Conservation (phyloP, 306 rosid genomes). For the Styphnolobium japonicum region DNA sequence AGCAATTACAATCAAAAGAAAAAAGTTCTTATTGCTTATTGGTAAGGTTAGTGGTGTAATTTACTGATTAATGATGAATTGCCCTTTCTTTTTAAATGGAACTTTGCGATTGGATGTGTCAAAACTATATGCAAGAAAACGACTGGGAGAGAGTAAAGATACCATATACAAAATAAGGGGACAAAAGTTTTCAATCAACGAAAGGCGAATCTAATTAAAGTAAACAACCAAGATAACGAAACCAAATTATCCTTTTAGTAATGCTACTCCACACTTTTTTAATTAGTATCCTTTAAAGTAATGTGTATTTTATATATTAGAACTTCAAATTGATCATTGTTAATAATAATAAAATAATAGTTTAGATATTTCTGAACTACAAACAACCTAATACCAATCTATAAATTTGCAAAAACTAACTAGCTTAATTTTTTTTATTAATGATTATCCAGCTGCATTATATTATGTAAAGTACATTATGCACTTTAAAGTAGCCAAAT, state of each 20-base stretch:
- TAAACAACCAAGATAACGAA: not conserved
- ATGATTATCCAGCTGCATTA: not conserved
- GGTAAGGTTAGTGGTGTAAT: not conserved
- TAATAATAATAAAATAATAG: not conserved
- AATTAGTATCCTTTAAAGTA: not conserved
- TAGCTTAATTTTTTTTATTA: not conserved
- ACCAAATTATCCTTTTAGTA: not conserved
- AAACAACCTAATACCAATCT: not conserved
- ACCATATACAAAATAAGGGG: not conserved
- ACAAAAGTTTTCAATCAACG: conserved; percentile 14
- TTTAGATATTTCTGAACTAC: not conserved
- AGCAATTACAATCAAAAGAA: too few species aligned
- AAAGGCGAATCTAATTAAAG: conserved; percentile 19
- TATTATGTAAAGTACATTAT: not conserved
- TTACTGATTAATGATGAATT: not conserved
- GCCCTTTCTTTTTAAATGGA: not conserved
- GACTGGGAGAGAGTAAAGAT: not conserved
- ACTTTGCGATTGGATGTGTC: not conserved
- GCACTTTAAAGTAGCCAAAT: too few species aligned
- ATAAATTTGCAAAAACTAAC: not conserved
- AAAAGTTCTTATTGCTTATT: too few species aligned
- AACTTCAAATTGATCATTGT: not conserved
- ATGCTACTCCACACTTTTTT: not conserved
- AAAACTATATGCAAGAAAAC: not conserved
- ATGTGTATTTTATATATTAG: not conserved